A percentile compares a stretch with the other conserved stretches of the same genome.
phyloP scores from a whole-genome alignment of 1,139 yeast genomes.

The Suhomyces wounanorum region DNA sequence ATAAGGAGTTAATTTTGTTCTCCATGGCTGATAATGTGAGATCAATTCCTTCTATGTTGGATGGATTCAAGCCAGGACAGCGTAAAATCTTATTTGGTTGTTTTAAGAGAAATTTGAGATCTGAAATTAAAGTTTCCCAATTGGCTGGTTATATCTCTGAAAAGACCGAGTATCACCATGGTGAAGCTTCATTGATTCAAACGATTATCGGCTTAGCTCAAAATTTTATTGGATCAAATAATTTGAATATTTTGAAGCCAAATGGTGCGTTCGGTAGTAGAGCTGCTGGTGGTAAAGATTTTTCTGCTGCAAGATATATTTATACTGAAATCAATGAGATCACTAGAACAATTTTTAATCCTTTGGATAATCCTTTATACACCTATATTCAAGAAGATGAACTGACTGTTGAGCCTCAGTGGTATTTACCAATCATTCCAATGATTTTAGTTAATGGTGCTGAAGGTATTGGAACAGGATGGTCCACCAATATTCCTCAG shows the following conservation, averaged over 20 bases:
- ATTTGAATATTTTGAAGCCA: conserved; percentile 81
- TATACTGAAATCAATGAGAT: conserved; percentile 80
- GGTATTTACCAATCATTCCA: conserved; percentile 92
- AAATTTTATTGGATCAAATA: conserved; percentile 91
- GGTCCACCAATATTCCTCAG: conserved; percentile 94
- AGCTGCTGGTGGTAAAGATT: conserved; percentile 97
- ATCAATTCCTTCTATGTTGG: conserved; percentile 91
- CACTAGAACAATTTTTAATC: conserved; percentile 74
- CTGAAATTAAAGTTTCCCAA: conserved; percentile 88
- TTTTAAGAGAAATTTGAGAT: conserved; percentile 74
- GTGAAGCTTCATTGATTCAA: conserved; percentile 83
- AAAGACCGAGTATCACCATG: conserved; percentile 94
- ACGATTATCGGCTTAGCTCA: conserved; percentile 95
- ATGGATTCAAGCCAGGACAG: conserved; percentile 97
- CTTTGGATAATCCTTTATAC: conserved; percentile 77
- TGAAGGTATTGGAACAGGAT: conserved; percentile 99
- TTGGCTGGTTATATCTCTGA: conserved; percentile 89
- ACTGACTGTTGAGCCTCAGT: conserved; percentile 91
- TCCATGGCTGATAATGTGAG: conserved; percentile 97
- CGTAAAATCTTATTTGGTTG: conserved; percentile 90
- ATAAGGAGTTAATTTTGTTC: conserved; percentile 90
- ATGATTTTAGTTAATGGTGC: conserved; percentile 93
- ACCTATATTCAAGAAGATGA: conserved; percentile 91
- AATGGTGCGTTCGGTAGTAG: conserved; percentile 97
- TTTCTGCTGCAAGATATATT: conserved; percentile 97